Conservation (phyloP, 2,329 filamentous ascomycete species). For the Penicillium sp. region DNA sequence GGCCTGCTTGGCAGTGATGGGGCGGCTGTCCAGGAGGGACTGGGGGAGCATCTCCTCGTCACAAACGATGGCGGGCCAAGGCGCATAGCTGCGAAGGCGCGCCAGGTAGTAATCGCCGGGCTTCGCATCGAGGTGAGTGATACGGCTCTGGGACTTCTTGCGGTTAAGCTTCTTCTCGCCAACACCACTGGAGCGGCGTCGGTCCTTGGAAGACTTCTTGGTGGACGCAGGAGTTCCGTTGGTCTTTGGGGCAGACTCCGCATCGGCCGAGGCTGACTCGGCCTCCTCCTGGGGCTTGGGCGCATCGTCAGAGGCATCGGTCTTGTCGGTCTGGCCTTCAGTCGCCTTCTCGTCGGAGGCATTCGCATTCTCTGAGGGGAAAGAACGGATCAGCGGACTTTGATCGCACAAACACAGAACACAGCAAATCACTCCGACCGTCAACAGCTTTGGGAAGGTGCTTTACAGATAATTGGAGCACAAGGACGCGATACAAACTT, state of each 20-base stretch:
- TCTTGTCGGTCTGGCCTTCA: conserved; percentile 30
- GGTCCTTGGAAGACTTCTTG: conserved; percentile 56
- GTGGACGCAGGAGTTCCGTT: conserved; percentile 53
- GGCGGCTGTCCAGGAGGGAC: conserved; percentile 72
- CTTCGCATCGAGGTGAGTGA: conserved; percentile 74
- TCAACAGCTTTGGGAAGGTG: background rate
- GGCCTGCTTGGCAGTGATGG: conserved; percentile 75
- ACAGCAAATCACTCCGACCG: background rate
- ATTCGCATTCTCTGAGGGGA: conserved; percentile 16
- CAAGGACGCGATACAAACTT: conserved; percentile 9
- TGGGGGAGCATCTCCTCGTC: conserved; percentile 92
- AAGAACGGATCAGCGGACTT: conserved; percentile 15
- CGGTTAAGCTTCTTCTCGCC: conserved; percentile 78
- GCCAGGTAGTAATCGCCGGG: conserved; percentile 91
- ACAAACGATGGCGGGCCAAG: conserved; percentile 92
- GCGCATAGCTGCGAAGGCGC: conserved; percentile 89
- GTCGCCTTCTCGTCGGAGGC: conserved; percentile 31
- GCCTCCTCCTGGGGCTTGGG: conserved; percentile 30
- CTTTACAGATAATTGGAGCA: background rate
- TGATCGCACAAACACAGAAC: conserved; percentile 19
- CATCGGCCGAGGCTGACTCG: conserved; percentile 23
- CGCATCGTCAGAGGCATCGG: conserved; percentile 23
- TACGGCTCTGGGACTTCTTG: conserved; percentile 75
- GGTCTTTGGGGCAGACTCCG: conserved; percentile 32
- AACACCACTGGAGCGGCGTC: conserved; percentile 70